phyloP scores from a whole-genome alignment of 305 asterid species.

The Petunia hybrid region DNA sequence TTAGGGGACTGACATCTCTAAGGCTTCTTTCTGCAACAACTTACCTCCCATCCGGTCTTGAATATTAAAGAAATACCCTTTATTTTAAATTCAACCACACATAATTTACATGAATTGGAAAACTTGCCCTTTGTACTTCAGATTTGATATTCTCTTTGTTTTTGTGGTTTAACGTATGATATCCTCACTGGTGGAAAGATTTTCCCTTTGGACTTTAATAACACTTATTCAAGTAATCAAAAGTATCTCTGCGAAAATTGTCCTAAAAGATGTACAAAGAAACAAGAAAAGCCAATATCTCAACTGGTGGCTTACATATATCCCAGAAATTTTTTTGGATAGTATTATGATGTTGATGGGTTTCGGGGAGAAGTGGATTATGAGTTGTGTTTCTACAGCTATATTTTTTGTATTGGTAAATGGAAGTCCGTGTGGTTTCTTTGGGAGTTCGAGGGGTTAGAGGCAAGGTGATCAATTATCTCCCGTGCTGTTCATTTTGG shows the following conservation, averaged over 20 bases:
- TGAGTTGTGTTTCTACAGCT: too few relatives aligned
- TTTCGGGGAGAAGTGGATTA: too few relatives aligned
- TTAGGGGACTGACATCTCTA: not conserved
- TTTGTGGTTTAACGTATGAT: too few relatives aligned
- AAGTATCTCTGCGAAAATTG: slow-evolving; percentile 3
- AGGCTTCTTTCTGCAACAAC: not conserved
- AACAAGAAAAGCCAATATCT: not conserved
- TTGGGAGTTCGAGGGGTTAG: too few relatives aligned
- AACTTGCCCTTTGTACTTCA: not conserved
- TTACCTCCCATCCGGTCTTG: not conserved
- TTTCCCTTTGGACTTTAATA: not conserved
- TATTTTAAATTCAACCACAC: slow-evolving; percentile 12
- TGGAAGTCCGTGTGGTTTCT: too few relatives aligned
- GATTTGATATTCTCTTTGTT: too few relatives aligned
- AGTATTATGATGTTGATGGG: too few relatives aligned
- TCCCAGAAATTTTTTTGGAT: not conserved
- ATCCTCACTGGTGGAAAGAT: not conserved
- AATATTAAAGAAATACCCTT: not conserved
- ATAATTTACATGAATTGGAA: not conserved
- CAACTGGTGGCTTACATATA: not conserved
- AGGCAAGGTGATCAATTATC: too few relatives aligned
- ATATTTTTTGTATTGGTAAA: too few relatives aligned
- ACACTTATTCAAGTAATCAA: not conserved
- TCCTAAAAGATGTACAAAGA: not conserved
- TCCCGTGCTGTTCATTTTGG: too few relatives aligned